Conservation (phyloP, 257 asterid species). For the Scutellaria galericulata region DNA sequence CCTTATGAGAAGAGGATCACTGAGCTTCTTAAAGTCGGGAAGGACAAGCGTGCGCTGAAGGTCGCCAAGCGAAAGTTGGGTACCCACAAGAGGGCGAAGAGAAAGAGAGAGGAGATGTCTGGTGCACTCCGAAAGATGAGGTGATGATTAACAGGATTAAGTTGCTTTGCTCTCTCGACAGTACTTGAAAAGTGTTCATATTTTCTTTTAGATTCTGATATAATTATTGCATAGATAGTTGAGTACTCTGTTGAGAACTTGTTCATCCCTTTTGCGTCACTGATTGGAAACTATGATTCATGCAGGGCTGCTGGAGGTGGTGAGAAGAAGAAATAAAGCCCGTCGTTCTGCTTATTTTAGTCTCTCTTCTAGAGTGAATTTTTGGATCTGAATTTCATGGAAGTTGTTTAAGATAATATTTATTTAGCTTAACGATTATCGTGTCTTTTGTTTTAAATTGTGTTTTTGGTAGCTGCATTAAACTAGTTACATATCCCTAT, state of each 20-base stretch:
- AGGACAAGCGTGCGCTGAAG: conserved; percentile 80
- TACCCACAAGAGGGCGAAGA: conserved; percentile 84
- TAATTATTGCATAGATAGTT: not conserved
- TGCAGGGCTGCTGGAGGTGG: conserved; percentile 84
- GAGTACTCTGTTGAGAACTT: not conserved
- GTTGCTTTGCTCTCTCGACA: not conserved
- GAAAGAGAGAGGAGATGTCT: conserved; percentile 88
- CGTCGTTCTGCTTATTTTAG: no score
- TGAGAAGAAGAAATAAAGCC: conserved; percentile 72
- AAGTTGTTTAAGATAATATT: no score
- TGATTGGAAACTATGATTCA: not conserved
- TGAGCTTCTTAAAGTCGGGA: conserved; percentile 78
- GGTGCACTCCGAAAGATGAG: conserved; percentile 79
- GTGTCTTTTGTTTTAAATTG: no score
- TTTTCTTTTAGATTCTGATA: not conserved
- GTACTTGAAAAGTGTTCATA: no score
- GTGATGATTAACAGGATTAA: conserved; percentile 24
- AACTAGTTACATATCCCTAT: no score
- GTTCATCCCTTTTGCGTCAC: not conserved
- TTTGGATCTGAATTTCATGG: no score
- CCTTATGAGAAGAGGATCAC: conserved; percentile 83
- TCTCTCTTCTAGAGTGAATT: no score
- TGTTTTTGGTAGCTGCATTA: no score
- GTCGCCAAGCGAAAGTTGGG: conserved; percentile 83
- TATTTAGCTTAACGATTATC: no score